Percentiles rank a stretch among this genome's conserved stretches.
These are phyloP conservation scores for Fusarium buxicola DNA, from an alignment of 2,329 filamentous ascomycete genomes.

Conservation along the genomic window DNA sequence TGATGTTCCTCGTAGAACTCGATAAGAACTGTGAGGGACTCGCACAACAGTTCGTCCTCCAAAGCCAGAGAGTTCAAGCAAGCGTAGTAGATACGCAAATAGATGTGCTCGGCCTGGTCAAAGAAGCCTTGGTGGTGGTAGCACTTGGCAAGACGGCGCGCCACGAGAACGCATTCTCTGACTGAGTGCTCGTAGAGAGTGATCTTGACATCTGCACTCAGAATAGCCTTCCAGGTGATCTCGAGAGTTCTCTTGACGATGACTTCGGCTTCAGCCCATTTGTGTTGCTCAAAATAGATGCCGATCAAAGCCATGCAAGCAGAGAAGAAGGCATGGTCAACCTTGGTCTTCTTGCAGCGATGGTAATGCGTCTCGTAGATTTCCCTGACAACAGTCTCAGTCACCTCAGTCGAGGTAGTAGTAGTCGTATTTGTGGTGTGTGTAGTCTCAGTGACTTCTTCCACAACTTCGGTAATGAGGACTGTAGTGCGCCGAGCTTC, in stretches of 20 bases:
- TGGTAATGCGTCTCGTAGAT: constrained; percentile 52
- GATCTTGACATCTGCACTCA: constrained; percentile 47
- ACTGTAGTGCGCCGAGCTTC: constrained; percentile 50
- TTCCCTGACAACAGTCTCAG: constrained; percentile 51
- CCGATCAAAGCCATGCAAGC: constrained; percentile 51
- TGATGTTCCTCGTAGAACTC: constrained; percentile 51
- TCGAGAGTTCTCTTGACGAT: constrained; percentile 52
- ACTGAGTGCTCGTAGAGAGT: constrained; percentile 49
- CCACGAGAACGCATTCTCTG: constrained; percentile 50
- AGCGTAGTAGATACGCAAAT: constrained; percentile 53
- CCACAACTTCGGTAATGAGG: constrained; percentile 54
- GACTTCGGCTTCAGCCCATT: constrained; percentile 52
- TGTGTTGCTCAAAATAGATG: constrained; percentile 46
- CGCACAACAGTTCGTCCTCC: constrained; percentile 47
- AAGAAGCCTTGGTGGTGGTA: constrained; percentile 51
- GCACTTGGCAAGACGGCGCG: constrained; percentile 51
- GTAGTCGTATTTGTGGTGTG: constrained; percentile 50
- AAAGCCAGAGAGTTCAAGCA: constrained; percentile 48
- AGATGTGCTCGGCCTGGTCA: constrained; percentile 53
- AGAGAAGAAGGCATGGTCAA: constrained; percentile 51
- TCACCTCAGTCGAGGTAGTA: constrained; percentile 44
- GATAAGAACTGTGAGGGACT: constrained; percentile 48
- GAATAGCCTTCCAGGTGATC: constrained; percentile 53
- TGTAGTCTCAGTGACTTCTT: constrained; percentile 53
- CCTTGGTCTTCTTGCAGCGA: constrained; percentile 50